Percentiles rank a stretch among this genome's conserved stretches.
phyloP scores from a whole-genome alignment of 148 eudicot species.

The Arbutus unedo region DNA sequence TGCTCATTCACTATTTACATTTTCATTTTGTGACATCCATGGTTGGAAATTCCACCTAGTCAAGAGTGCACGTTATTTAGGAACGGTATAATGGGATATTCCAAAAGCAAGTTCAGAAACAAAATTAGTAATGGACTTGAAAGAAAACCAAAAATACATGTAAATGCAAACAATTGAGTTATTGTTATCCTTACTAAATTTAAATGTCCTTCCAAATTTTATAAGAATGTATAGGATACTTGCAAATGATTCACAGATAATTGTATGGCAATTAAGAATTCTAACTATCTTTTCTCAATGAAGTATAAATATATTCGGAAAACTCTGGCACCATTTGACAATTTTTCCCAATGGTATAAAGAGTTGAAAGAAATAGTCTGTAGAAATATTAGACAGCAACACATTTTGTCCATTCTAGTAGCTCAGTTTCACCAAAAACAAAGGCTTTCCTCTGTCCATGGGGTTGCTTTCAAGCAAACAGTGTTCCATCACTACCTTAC shows the following conservation, averaged over 20 bases:
- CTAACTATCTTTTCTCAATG: not conserved
- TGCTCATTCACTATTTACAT: not conserved
- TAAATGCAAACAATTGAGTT: not conserved
- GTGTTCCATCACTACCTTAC: not conserved
- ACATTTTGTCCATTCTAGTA: not conserved
- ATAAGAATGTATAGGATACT: not conserved
- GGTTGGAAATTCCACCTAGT: not conserved
- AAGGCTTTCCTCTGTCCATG: constrained; percentile 1
- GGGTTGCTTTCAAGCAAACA: not conserved
- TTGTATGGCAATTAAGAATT: not conserved
- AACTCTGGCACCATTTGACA: not conserved
- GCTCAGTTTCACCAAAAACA: not conserved
- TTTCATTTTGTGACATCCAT: not conserved
- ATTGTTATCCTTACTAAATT: not conserved
- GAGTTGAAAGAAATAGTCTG: not conserved
- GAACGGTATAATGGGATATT: too few species aligned
- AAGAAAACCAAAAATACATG: not conserved
- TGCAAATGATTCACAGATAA: not conserved
- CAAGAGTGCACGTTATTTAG: not conserved
- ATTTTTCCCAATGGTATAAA: not conserved
- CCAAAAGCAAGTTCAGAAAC: too few species aligned
- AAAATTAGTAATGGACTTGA: not conserved
- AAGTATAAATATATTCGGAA: not conserved
- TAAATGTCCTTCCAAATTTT: not conserved
- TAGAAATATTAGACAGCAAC: not conserved